Conservation (phyloP, 768 basidiomycete species). For the Holtermanniella nyarrowii region DNA sequence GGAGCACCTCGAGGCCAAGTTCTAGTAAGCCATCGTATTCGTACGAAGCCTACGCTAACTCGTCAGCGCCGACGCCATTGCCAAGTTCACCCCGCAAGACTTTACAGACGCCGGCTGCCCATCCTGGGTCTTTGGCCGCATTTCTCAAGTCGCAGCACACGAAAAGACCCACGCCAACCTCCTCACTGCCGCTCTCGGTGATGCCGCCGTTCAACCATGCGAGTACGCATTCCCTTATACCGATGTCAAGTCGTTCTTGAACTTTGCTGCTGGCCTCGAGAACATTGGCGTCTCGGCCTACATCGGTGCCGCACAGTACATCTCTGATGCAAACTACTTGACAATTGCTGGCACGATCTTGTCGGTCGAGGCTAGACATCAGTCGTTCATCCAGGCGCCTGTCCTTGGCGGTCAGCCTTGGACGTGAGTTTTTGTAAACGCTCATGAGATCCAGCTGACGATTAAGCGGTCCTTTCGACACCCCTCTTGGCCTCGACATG, state of each 20-base stretch:
- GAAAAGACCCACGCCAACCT: slow-evolving; percentile 53
- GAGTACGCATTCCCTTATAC: slow-evolving; percentile 52
- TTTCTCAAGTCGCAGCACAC: slow-evolving; percentile 50
- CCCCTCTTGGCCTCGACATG: slow-evolving; percentile 43
- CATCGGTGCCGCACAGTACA: slow-evolving; percentile 49
- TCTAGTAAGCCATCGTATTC: slow-evolving; percentile 23
- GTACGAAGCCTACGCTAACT: neutral
- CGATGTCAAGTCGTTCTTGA: slow-evolving; percentile 47
- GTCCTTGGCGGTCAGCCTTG: slow-evolving; percentile 35
- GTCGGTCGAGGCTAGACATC: slow-evolving; percentile 54
- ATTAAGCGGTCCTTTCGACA: slow-evolving; percentile 49
- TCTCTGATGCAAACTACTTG: slow-evolving; percentile 45
- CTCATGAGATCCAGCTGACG: slow-evolving; percentile 1
- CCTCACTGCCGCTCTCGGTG: slow-evolving; percentile 46
- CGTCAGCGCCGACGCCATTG: slow-evolving; percentile 38
- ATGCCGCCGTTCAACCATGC: slow-evolving; percentile 48
- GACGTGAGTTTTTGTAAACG: neutral
- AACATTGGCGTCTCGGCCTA: slow-evolving; percentile 53
- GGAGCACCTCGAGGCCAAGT: slow-evolving; percentile 33
- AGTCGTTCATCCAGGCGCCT: slow-evolving; percentile 51
- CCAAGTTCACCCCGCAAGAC: slow-evolving; percentile 47
- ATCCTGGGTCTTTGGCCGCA: slow-evolving; percentile 46
- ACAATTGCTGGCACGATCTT: slow-evolving; percentile 53
- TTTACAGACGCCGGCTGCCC: slow-evolving; percentile 45
- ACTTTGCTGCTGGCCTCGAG: slow-evolving; percentile 49